Evolutionary conservation across 305 asterid species (phyloP).

Genomic region (Fraxinus platypoda): DNA sequence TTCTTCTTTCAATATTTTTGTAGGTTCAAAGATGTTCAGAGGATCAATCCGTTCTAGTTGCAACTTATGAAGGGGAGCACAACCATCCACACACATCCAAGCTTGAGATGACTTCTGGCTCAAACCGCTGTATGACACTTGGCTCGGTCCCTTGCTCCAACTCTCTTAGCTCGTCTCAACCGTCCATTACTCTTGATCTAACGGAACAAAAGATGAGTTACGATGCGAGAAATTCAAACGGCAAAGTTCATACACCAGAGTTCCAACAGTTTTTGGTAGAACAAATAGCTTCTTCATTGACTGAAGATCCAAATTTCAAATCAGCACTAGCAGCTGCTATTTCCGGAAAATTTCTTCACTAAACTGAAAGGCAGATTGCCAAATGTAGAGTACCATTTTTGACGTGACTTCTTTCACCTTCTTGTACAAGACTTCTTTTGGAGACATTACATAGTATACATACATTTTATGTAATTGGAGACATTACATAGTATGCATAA

Average conservation of each 20-base stretch:
- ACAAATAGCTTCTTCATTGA: conserved; percentile 89
- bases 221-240: conserved; percentile 23
- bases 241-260: conserved; percentile 39
- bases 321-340: conserved; percentile 91
- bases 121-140: conserved; percentile 27
- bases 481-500: not conserved
- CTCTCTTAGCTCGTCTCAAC: conserved; percentile 33
- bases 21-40: conserved; percentile 91
- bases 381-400: not conserved
- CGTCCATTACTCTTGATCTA: conserved; percentile 57
- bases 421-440: not conserved
- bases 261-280: conserved; percentile 57
- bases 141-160: conserved; percentile 43
- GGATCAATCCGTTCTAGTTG: conserved; percentile 72
- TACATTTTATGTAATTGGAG: too few species aligned
- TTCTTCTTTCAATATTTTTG: not conserved
- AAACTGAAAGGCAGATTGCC: conserved; percentile 31
- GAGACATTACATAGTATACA: not conserved
- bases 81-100: conserved; percentile 70
- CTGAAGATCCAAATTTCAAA: conserved; percentile 84
- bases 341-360: conserved; percentile 67
- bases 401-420: not conserved
- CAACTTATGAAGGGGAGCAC: conserved; percentile 94
- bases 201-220: conserved; percentile 34
- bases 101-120: conserved; percentile 31